Conservation (phyloP, 2,329 filamentous ascomycete genomes). For the Apiospora aurea region DNA sequence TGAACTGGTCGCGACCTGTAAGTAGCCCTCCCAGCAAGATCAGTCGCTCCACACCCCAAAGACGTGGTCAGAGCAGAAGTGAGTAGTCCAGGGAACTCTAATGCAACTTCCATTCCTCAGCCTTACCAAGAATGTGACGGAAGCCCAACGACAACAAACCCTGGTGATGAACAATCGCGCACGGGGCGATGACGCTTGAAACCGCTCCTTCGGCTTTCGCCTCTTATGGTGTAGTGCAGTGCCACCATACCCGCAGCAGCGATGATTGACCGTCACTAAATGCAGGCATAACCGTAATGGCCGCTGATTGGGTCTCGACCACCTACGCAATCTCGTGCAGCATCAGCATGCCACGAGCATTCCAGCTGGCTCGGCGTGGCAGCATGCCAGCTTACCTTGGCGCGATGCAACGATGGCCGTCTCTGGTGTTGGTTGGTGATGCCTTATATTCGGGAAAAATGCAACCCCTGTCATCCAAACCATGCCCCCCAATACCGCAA, state of each 20-base stretch:
- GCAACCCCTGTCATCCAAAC: too few species aligned
- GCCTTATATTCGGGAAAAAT: too few species aligned
- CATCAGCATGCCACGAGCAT: slow-evolving; percentile 1
- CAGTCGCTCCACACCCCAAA: too few species aligned
- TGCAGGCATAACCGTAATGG: neutral
- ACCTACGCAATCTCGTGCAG: neutral
- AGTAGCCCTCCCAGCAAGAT: too few species aligned
- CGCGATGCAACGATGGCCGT: neutral
- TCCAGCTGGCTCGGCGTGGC: neutral
- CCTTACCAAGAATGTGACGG: neutral
- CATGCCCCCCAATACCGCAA: too few species aligned
- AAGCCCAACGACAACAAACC: neutral
- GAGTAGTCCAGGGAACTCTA: neutral
- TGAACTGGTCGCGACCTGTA: too few species aligned
- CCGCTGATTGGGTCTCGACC: neutral
- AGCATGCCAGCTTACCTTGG: slow-evolving; percentile 7
- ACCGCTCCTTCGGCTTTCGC: neutral
- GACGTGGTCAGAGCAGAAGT: neutral
- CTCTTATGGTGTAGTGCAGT: neutral
- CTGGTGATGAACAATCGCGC: neutral
- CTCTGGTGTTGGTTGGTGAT: neutral
- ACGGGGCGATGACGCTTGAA: neutral
- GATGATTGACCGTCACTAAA: neutral
- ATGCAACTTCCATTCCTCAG: neutral
- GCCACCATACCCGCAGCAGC: slow-evolving; percentile 6